Base-by-base conservation (phyloP, 805 yeast species). In the Teunomyces funiuensis region DNA sequence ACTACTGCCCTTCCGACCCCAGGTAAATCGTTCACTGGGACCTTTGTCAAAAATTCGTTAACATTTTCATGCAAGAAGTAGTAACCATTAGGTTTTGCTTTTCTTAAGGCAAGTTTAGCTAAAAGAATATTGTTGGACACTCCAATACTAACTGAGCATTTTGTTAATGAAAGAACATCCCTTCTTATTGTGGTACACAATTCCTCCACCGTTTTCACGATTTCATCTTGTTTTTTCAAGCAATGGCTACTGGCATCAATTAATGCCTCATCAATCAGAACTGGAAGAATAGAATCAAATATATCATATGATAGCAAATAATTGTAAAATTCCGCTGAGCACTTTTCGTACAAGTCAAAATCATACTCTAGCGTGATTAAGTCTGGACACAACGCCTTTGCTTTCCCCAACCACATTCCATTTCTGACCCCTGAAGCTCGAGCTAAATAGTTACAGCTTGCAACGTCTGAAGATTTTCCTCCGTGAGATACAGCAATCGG, bases 221-320 rank as follows among this genome's bases (percentile, higher is more conserved):
- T 7, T 6, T 43, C 34, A 10, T 43, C 50, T 8, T 36, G 44
- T 11, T 28, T 4, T 1, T 28, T 28, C 5, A 50, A 50, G 17
- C 58, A 56, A 27, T 56, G 47, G 2, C 62, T 18, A 0, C 82
- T 65, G 1, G 83, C 71, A 51, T 88, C 95, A 7, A 88, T 57
- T n/a, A 93, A 64, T 0, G 89, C 96, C 56, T 93, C 99, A 60
- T 93, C 98, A 3, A 93, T 82, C 46, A 95, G 88, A 1, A 93
- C 87, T 0, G 98, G 98, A 22, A 82, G 71, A 2, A 89, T 67
- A 6, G 60, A 48, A 46, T 69, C 77, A 36, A 82, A 71, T 28
- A 65, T 66, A 13, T 71, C 66, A 0, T 66, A 55, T 0, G 65
- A 59, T 1, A 79, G 43, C 36, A 93, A 62, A 10, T 76, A 72